Evolutionary conservation across 2,329 filamentous ascomycete genomes (phyloP).

Genomic region (Colletotrichum truncatum): DNA sequence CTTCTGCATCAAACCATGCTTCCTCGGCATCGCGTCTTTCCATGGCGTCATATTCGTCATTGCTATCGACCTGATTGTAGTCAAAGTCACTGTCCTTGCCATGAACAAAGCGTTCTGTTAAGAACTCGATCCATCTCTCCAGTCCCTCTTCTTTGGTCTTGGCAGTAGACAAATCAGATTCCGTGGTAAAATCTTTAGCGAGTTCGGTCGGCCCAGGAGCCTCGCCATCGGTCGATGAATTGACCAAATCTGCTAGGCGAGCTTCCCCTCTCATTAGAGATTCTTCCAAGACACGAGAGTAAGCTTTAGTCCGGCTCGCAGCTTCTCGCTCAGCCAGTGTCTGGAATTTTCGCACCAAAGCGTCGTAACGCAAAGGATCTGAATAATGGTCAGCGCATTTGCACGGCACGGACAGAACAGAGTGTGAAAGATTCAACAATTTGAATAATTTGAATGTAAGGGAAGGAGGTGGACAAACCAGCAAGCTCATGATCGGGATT

Average conservation of each 20-base stretch:
- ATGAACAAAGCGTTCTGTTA: conserved; percentile 77
- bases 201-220: background rate
- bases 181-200: background rate
- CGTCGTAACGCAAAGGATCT: conserved; percentile 86
- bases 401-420: too few relatives aligned
- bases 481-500: conserved; percentile 64
- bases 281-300: conserved; percentile 80
- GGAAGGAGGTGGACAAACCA: conserved; percentile 44
- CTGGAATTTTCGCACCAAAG: conserved; percentile 80
- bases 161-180: conserved; percentile 48
- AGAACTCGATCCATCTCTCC: conserved; percentile 75
- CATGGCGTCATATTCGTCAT: conserved; percentile 75
- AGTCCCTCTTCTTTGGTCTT: conserved; percentile 72
- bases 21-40: conserved; percentile 73
- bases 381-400: background rate
- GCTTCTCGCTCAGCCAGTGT: conserved; percentile 76
- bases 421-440: background rate
- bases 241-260: conserved; percentile 67
- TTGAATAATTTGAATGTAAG: background rate
- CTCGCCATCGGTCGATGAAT: background rate
- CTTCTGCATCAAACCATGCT: conserved; percentile 82
- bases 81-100: conserved; percentile 84
- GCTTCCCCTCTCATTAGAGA: conserved; percentile 81
- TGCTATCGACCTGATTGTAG: conserved; percentile 75
- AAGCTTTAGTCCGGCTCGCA: conserved; percentile 79